phyloP scores from a whole-genome alignment of 345 rosid species.

The Rhodamnia argentea region DNA sequence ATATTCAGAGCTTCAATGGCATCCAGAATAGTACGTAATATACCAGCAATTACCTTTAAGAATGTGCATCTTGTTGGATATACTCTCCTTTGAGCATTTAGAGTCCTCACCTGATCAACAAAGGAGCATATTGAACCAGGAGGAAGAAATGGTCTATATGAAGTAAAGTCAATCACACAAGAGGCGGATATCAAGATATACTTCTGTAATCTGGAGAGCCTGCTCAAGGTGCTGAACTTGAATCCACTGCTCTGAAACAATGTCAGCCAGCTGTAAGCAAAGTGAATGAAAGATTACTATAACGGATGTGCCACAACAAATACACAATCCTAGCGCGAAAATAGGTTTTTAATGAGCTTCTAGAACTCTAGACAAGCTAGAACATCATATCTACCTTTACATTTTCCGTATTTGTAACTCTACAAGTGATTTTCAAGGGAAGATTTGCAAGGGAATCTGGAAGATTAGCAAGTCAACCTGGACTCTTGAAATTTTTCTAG shows the following conservation, averaged over 20 bases:
- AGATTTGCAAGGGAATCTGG: not conserved
- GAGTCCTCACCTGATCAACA: constrained; percentile 24
- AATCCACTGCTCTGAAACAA: constrained; percentile 61
- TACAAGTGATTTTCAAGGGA: not conserved
- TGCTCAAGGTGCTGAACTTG: constrained; percentile 67
- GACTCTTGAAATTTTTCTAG: not conserved
- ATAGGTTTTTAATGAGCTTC: not conserved
- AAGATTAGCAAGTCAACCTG: not conserved
- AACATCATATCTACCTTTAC: not conserved
- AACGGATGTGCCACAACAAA: not conserved
- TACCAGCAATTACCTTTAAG: constrained; percentile 32
- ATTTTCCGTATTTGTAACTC: not conserved
- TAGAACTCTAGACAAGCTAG: not conserved
- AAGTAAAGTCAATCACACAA: not conserved
- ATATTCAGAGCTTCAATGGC: not conserved
- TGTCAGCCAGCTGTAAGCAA: constrained; percentile 33
- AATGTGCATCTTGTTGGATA: constrained; percentile 30
- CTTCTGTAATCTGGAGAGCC: constrained; percentile 39
- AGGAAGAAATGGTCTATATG: not conserved
- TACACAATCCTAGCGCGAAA: not conserved
- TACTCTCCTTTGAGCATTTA: constrained; percentile 20
- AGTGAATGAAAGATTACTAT: constrained; percentile 2
- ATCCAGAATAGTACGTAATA: not conserved
- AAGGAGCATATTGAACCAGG: not conserved
- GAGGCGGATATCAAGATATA: not conserved